Base-by-base conservation (phyloP, 2,329 filamentous ascomycete genomes). In the Penicillium sp. region DNA sequence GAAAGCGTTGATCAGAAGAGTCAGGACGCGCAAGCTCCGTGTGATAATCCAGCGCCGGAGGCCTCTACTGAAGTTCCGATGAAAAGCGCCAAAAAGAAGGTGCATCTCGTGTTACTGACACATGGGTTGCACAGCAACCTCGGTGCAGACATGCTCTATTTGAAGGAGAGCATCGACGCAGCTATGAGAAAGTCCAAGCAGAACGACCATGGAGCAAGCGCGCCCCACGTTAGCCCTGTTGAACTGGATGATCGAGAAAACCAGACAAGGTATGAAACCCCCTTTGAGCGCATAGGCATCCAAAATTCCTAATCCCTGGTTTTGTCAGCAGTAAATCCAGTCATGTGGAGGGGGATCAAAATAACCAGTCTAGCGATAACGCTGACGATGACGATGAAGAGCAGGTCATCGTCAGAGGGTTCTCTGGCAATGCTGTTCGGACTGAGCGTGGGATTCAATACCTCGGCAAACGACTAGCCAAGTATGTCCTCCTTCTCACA, bases 371-470 rank as follows among this genome's bases (percentile, higher is more conserved):
- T 33, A 11, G 8, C 23, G 52, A 55, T 44, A 65, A 68, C 6
- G 57, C 68, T 4, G 73, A 72, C 5, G 68, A 82, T 0, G 80
- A 81, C 5, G 79, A 84, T 2, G 83, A 87, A 3, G 84, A 90
- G 11, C 85, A 96, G 70, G 87, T 96, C 15, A 87, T 97, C 65
- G 93, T 97, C 3, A 83, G 93, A 62, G 93, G 93, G 2, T 97
- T 93, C 70, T 86, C 88, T 7, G 92, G 91, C 46, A 97, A 97
- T 72, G 91, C 90, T 8, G 91, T 91, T 34, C 88, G 89, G 56
- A 99, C 94, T 2, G 94, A 99, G 76, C 87, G 88, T 62, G 94
- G 94, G 16, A 97, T 99, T 69, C 96, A 97, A 73, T 99, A 96
- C 73, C 84, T 99, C 5, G 94, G 94, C 21, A 97, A 97, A 73